Evolutionary conservation across 1,139 yeast species (phyloP).

Genomic region (Geotrichum histeridarum): DNA sequence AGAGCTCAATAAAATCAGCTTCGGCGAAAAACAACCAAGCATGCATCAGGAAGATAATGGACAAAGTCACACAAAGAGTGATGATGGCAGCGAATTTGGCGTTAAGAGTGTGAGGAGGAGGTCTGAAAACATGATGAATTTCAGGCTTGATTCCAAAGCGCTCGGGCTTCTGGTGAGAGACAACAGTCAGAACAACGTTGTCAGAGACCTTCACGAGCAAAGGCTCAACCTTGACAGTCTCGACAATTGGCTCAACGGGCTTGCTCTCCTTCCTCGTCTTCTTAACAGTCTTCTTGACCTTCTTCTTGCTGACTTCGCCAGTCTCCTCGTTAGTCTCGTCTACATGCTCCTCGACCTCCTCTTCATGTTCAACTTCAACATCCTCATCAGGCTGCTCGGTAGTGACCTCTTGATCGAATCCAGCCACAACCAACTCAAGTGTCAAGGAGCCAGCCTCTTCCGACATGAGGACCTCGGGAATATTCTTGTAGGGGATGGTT

Average conservation of each 20-base stretch:
- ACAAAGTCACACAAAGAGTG: slow-evolving; percentile 52
- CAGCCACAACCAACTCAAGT: slow-evolving; percentile 17
- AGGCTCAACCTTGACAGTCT: background rate
- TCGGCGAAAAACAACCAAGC: slow-evolving; percentile 27
- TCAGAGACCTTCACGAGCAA: slow-evolving; percentile 7
- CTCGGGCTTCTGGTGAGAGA: slow-evolving; percentile 19
- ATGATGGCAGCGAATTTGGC: slow-evolving; percentile 41
- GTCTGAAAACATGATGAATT: slow-evolving; percentile 62
- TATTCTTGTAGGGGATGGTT: slow-evolving; percentile 28
- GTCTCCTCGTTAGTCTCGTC: slow-evolving; percentile 6
- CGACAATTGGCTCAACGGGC: background rate
- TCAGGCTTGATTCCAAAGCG: slow-evolving; percentile 44
- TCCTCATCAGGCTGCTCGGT: slow-evolving; percentile 9
- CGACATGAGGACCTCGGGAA: slow-evolving; percentile 29
- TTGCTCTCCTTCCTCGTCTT: slow-evolving; percentile 2
- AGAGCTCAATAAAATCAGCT: slow-evolving; percentile 23
- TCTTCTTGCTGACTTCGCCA: background rate
- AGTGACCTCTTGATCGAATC: slow-evolving; percentile 8
- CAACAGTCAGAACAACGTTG: slow-evolving; percentile 5
- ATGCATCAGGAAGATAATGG: slow-evolving; percentile 34
- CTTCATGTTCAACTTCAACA: slow-evolving; percentile 1
- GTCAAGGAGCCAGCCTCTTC: slow-evolving; percentile 17
- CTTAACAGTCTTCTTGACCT: slow-evolving; percentile 2
- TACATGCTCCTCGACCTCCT: background rate
- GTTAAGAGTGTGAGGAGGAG: slow-evolving; percentile 49